Evolutionary conservation across 345 rosid species (phyloP).

Genomic region (Corchorus capsularis): DNA sequence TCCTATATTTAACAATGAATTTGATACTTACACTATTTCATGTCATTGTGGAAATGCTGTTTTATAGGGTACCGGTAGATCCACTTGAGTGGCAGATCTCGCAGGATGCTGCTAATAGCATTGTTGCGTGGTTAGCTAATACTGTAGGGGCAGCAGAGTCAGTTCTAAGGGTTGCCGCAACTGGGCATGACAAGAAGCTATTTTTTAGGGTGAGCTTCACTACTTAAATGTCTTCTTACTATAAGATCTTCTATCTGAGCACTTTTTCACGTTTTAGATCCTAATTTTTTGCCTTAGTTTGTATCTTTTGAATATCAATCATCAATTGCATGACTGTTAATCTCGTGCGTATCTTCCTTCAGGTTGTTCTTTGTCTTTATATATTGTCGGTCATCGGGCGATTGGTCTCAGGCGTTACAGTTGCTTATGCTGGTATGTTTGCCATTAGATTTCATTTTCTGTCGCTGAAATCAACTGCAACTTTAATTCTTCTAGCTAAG

Average conservation of each 20-base stretch:
- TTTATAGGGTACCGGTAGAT: slow-evolving; percentile 82
- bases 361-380: slow-evolving; percentile 84
- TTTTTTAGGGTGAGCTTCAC: slow-evolving; percentile 61
- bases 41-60: slow-evolving; percentile 4
- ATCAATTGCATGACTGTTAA: not conserved
- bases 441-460: slow-evolving; percentile 18
- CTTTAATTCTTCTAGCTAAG: slow-evolving; percentile 4
- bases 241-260: not conserved
- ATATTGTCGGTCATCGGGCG: slow-evolving; percentile 75
- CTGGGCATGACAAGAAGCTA: slow-evolving; percentile 92
- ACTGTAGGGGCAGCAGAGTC: slow-evolving; percentile 94
- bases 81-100: slow-evolving; percentile 99
- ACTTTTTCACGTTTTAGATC: not conserved
- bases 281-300: not conserved
- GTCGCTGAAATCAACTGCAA: not conserved
- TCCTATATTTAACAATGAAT: not conserved
- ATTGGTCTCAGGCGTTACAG: slow-evolving; percentile 78
- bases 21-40: not conserved
- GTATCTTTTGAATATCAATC: not conserved
- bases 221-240: not conserved
- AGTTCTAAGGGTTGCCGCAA: slow-evolving; percentile 93
- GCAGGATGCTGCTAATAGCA: slow-evolving; percentile 80
- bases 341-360: slow-evolving; percentile 25
- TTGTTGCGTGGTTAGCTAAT: slow-evolving; percentile 84
- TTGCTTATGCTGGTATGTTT: slow-evolving; percentile 87